Percentiles rank a stretch among this genome's conserved stretches.
phyloP scores from a whole-genome alignment of 768 basidiomycete genomes.

The Amanita phalloides region DNA sequence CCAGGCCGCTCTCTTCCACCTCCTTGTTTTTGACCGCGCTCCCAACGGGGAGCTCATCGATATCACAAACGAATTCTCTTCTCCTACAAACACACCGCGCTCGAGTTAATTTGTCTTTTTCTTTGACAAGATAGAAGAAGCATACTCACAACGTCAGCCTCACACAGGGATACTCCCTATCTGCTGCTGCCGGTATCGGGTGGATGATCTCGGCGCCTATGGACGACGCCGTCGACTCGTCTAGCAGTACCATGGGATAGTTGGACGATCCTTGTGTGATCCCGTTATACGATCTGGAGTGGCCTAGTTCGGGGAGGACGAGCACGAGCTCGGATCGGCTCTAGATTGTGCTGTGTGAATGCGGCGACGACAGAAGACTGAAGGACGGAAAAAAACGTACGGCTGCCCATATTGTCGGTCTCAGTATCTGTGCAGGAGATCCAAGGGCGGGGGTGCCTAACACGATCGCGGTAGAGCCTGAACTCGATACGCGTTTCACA shows the following conservation, averaged over 20 bases:
- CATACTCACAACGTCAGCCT: not conserved
- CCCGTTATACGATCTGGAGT: constrained; percentile 1
- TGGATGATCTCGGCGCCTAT: not conserved
- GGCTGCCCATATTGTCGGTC: not conserved
- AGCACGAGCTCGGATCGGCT: constrained; percentile 4
- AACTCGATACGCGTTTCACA: not conserved
- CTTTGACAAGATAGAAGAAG: not conserved
- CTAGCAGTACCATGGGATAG: constrained; percentile 5
- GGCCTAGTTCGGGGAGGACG: constrained; percentile 6
- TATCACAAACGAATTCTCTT: constrained; percentile 3
- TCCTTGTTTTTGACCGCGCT: not conserved
- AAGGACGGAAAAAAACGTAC: not conserved
- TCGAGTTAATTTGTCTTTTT: too few relatives aligned
- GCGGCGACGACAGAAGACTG: not conserved
- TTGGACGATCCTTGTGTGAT: constrained; percentile 4
- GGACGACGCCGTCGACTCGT: not conserved
- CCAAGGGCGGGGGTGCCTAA: too few relatives aligned
- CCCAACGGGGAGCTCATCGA: not conserved
- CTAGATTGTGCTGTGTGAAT: not conserved
- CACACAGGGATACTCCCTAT: not conserved
- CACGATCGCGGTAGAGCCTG: not conserved
- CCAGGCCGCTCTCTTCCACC: not conserved
- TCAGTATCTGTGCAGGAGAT: not conserved
- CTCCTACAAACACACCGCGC: not conserved
- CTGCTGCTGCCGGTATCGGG: too few relatives aligned